Conservation (phyloP, 768 basidiomycete species). For the Podaxis mareebaensis region DNA sequence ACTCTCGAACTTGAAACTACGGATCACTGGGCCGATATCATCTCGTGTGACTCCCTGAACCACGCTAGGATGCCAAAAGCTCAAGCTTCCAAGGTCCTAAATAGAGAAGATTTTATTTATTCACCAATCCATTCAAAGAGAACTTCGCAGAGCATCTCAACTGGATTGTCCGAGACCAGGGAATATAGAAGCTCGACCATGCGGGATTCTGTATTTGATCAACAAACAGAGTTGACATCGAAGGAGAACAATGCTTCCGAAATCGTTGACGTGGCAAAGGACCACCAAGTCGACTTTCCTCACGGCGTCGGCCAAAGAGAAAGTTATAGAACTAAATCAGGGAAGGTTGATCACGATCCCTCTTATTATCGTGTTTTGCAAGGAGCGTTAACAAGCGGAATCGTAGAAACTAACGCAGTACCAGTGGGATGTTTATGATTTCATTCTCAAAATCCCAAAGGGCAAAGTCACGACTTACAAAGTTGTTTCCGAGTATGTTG, state of each 20-base stretch:
- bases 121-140: not conserved
- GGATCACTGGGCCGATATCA: not conserved
- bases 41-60: not conserved
- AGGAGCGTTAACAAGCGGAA: not conserved
- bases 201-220: not conserved
- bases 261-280: not conserved
- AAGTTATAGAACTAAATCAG: constrained; percentile 31
- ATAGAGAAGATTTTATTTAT: constrained; percentile 4
- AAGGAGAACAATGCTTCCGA: not conserved
- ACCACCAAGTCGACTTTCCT: constrained; percentile 23
- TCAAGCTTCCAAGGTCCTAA: not conserved
- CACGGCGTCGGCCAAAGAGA: constrained; percentile 26
- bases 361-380: not conserved
- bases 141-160: not conserved
- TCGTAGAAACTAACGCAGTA: constrained; percentile 49
- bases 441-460: constrained; percentile 44
- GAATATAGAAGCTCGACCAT: not conserved
- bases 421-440: constrained; percentile 66
- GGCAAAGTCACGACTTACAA: constrained; percentile 62
- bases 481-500: constrained; percentile 47
- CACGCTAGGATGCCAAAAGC: constrained; percentile 3
- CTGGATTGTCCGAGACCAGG: not conserved
- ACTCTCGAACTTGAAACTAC: not conserved
- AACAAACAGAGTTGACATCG: not conserved
- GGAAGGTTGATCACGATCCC: constrained; percentile 32